These are phyloP conservation scores for Tuctoria greenei DNA, from an alignment of 176 grass and related monocot species.

Conservation along the genomic window DNA sequence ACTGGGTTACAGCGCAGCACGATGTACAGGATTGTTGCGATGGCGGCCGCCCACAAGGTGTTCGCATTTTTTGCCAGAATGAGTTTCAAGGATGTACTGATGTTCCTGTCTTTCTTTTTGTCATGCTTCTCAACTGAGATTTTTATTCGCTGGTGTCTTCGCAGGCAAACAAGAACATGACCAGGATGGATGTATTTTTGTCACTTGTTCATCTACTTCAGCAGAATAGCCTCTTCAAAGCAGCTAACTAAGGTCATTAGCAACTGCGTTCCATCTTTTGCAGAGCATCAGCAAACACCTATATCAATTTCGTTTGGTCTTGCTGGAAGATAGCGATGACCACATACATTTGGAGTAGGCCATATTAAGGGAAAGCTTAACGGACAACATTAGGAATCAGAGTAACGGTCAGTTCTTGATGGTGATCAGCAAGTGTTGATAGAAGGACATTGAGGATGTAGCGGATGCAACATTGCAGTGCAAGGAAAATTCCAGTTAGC, in stretches of 20 bases:
- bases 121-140: neutral
- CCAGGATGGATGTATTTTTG: constrained; percentile 96
- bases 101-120: neutral
- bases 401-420: neutral
- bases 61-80: no score
- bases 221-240: constrained; percentile 74
- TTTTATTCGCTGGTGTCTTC: constrained; percentile 22
- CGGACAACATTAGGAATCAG: neutral
- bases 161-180: constrained; percentile 93
- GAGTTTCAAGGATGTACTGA: no score
- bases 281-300: constrained; percentile 62
- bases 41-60: no score
- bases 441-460: constrained; percentile 22
- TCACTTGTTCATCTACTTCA: constrained; percentile 92
- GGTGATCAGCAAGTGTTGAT: constrained; percentile 23
- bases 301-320: constrained; percentile 59
- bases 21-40: no score
- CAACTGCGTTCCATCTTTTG: constrained; percentile 61
- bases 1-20: no score
- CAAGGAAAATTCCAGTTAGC: constrained; percentile 10
- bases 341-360: constrained; percentile 28
- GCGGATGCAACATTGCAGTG: neutral
- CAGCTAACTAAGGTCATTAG: constrained; percentile 61
- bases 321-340: constrained; percentile 33
- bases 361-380: constrained; percentile 15